Base-by-base conservation (phyloP, 2,329 filamentous ascomycete genomes). In the Verticillium longisporum region DNA sequence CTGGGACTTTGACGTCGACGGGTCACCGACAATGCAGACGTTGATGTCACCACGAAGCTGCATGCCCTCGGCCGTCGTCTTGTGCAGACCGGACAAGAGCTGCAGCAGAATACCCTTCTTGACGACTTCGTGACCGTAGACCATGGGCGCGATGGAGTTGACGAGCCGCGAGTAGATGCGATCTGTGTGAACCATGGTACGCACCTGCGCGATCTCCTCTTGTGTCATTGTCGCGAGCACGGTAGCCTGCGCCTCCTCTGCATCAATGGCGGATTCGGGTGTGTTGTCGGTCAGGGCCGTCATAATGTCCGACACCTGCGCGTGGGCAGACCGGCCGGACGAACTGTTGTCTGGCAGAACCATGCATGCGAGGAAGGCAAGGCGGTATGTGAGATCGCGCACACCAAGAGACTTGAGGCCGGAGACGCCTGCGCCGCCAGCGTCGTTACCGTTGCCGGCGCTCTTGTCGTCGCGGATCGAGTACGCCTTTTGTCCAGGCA, bases 311-410 rank as follows among this genome's bases (percentile, higher is more conserved):
- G 86, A 84, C 6, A 92, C 88, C 68, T 92, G 89, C 3, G 89
- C 89, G 60, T 86, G 88, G 9, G 88, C 83, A 55, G 88, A 82
- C 65, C 92, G 88, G 41, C 93, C 93, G 4, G 90, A 86, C 0
- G 90, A 90, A 0, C 90, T 89, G 13, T 88, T 90, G 71, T 98
- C 95, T 0, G 94, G 92, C 6, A 89, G 92, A 15, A 97, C 89
- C 92, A 98, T 98, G 74, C 92, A 97, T 41, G 93, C 90, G 55
- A 99, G 83, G 80, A 99, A 98, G n/a, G 95, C 94, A 73, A 99
- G 83, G 41, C 92, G 88, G 74, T 98, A 98, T 0, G 95, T 98
- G 61, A 99, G 78, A 74, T 99, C 95, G 65, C 95, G 88, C 13
- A 97, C 95, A 80, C 95, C 95, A 7, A 99, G 84, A 1, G 93